phyloP scores from a whole-genome alignment of 1,284 basidiomycete species.

The Naganishia albida region DNA sequence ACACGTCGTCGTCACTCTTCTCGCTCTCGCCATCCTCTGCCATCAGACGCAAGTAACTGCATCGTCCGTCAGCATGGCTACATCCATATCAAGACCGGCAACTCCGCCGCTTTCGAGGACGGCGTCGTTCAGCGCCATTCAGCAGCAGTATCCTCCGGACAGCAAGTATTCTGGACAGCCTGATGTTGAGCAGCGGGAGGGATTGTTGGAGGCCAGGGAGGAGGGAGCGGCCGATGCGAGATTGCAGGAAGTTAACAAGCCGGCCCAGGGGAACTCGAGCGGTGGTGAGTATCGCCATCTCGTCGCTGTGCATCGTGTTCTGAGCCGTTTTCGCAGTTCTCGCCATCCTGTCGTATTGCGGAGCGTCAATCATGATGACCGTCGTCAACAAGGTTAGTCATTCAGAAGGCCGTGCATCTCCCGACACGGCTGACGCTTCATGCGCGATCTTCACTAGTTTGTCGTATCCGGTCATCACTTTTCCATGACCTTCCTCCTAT shows the following conservation, averaged over 20 bases:
- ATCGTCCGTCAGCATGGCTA: constrained; percentile 1
- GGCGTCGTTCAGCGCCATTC: constrained; percentile 20
- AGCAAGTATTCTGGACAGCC: constrained; percentile 25
- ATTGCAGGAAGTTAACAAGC: constrained; percentile 25
- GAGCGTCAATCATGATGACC: constrained; percentile 96
- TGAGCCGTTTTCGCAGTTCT: constrained; percentile 57
- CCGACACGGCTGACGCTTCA: constrained; percentile 6
- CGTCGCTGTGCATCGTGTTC: background rate
- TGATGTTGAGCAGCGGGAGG: constrained; percentile 21
- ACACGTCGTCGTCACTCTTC: background rate
- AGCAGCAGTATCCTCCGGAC: constrained; percentile 27
- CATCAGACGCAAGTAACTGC: background rate
- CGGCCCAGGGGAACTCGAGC: constrained; percentile 14
- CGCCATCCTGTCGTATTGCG: constrained; percentile 85
- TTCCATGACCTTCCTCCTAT: constrained; percentile 94
- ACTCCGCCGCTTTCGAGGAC: constrained; percentile 24
- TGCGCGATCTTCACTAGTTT: constrained; percentile 61
- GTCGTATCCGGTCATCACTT: constrained; percentile 92
- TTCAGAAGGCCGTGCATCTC: background rate
- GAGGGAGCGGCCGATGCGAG: constrained; percentile 26
- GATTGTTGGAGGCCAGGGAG: constrained; percentile 24
- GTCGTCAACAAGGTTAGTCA: constrained; percentile 86
- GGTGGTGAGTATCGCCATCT: constrained; percentile 3
- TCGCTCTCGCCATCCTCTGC: background rate
- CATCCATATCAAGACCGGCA: constrained; percentile 12